These are phyloP conservation scores for Cercophora sp. DNA, from an alignment of 495 filamentous ascomycete genomes.

Conservation along the genomic window DNA sequence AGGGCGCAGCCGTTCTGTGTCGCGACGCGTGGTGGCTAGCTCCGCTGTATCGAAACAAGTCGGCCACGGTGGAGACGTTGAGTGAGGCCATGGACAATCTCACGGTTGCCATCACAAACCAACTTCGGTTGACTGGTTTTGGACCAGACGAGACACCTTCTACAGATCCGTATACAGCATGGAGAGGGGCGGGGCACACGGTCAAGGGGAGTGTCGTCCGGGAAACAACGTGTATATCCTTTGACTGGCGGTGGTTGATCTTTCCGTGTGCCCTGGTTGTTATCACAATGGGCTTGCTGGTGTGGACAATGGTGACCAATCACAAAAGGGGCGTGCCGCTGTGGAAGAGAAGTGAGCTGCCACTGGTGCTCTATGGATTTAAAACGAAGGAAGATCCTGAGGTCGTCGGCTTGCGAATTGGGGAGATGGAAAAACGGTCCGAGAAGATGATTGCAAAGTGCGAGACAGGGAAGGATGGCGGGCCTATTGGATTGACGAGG, in stretches of 20 bases:
- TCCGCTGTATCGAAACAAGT: background rate
- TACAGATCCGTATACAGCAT: background rate
- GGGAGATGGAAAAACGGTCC: too few species aligned
- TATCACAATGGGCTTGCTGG: background rate
- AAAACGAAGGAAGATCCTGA: background rate
- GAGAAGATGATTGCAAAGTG: too few species aligned
- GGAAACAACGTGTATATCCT: background rate
- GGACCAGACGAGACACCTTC: background rate
- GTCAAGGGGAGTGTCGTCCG: background rate
- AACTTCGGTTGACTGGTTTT: background rate
- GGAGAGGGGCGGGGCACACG: background rate
- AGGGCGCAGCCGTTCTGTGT: background rate
- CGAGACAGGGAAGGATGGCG: too few species aligned
- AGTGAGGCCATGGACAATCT: background rate
- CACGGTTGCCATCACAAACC: background rate
- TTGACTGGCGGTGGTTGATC: background rate
- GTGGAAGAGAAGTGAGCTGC: background rate
- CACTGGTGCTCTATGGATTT: background rate
- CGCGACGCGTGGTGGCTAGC: background rate
- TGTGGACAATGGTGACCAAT: background rate
- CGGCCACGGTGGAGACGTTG: background rate
- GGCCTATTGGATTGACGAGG: too few species aligned
- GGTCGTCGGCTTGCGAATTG: too few species aligned
- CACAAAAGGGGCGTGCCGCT: background rate
- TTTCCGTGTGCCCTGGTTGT: background rate